phyloP scores from a whole-genome alignment of 805 yeast species.

The Ogataea trehaloabstinens region DNA sequence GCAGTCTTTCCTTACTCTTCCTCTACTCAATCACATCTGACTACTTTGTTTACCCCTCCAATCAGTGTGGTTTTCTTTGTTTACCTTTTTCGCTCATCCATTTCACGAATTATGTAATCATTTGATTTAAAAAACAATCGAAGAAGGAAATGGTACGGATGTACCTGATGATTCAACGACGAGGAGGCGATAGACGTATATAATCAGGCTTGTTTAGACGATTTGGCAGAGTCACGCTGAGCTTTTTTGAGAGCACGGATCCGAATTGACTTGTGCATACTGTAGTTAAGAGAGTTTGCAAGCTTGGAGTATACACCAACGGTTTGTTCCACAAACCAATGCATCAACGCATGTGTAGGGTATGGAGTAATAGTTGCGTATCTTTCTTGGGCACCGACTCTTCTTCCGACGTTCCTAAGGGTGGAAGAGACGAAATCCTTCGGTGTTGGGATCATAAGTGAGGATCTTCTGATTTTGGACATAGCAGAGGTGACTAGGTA shows the following conservation, averaged over 20 bases:
- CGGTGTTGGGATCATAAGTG: constrained; percentile 78
- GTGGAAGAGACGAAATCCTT: constrained; percentile 72
- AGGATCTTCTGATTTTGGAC: constrained; percentile 86
- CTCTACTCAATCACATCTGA: too few relatives aligned
- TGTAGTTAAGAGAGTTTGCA: constrained; percentile 65
- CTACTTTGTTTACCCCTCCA: too few relatives aligned
- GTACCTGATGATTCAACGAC: too few relatives aligned
- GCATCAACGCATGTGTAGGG: constrained; percentile 93
- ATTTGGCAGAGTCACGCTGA: constrained; percentile 33
- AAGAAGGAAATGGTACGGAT: too few relatives aligned
- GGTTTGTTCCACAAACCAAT: constrained; percentile 71
- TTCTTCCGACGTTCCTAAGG: constrained; percentile 68
- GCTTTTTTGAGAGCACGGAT: constrained; percentile 78
- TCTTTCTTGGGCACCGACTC: constrained; percentile 91
- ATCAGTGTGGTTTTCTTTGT: too few relatives aligned
- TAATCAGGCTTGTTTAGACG: constrained; percentile 1
- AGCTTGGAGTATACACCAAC: constrained; percentile 78
- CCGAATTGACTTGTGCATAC: constrained; percentile 80
- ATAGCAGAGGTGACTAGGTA: constrained; percentile 92
- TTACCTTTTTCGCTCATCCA: too few relatives aligned
- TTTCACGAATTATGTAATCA: too few relatives aligned
- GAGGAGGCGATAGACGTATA: too few relatives aligned
- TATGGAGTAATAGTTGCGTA: constrained; percentile 85
- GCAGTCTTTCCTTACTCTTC: too few relatives aligned
- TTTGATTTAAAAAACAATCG: too few relatives aligned